Percentiles rank a stretch among this genome's conserved stretches.
phyloP scores from a whole-genome alignment of 768 basidiomycete genomes.

The Boletus rubescentipes region DNA sequence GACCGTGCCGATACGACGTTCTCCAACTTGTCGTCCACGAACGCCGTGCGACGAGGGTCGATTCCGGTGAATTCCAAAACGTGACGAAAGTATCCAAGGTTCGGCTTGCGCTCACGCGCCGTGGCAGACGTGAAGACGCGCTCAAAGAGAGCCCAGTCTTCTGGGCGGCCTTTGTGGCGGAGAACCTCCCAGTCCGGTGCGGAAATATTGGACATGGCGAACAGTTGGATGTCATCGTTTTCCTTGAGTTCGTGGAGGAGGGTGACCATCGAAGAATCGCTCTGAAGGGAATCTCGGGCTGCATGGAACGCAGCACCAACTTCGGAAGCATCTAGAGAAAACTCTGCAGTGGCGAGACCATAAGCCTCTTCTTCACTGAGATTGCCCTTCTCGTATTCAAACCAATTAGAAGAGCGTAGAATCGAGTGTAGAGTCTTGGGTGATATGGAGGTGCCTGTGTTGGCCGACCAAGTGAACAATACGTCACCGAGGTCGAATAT shows the following conservation, averaged over 20 bases:
- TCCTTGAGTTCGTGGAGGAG: conserved; percentile 17
- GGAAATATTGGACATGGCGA: conserved; percentile 26
- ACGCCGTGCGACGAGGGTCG: conserved; percentile 19
- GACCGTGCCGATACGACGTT: conserved; percentile 21
- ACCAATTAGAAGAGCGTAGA: conserved; percentile 19
- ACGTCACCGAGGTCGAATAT: conserved; percentile 26
- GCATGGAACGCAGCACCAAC: conserved; percentile 7
- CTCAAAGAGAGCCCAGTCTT: conserved; percentile 24
- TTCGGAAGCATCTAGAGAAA: conserved; percentile 16
- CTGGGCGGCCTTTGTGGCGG: conserved; percentile 4
- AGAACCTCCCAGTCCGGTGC: conserved; percentile 23
- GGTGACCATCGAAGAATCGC: conserved; percentile 11
- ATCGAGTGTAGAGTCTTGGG: conserved; percentile 9
- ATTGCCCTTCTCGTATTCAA: conserved; percentile 25
- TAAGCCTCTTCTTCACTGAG: conserved; percentile 11
- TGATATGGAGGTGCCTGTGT: conserved; percentile 13
- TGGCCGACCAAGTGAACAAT: conserved; percentile 22
- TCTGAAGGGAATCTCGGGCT: conserved; percentile 9
- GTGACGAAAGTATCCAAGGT: conserved; percentile 18
- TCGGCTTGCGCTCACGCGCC: conserved; percentile 18
- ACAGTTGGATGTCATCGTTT: conserved; percentile 6
- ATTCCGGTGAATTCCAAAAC: conserved; percentile 17
- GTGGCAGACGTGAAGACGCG: conserved; percentile 20
- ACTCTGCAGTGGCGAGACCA: conserved; percentile 6
- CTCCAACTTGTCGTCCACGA: conserved; percentile 26